Base-by-base conservation (phyloP, 768 basidiomycete species). In the Tylopilus sp. region DNA sequence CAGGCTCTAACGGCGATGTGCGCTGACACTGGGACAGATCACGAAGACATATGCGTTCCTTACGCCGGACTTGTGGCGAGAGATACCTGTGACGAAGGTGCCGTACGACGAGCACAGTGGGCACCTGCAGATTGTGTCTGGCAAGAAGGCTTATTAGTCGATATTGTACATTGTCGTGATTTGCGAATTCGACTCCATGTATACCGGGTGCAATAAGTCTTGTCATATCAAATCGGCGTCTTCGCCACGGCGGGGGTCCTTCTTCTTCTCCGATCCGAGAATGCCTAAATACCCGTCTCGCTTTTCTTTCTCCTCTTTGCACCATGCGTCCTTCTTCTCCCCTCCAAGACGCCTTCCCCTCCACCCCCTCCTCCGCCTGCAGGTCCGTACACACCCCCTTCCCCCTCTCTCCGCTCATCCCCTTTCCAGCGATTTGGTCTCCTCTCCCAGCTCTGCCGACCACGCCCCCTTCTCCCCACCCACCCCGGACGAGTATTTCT, bases 41-140 rank as follows among this genome's bases (percentile, higher is more conserved):
- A 92, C 97, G 61, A 93, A 94, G 84, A 97, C 95, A 53, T 99
- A 99, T 71, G 73, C 92, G 41, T 97, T 98, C 91, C 86, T 98
- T 57, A 97, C 95, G 38, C 97, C 97, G 52, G 95, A 98, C 71
- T 81, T 98, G 64, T 98, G 95, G 95, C 85, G 86, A 67, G 90
- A 95, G 69, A 95, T 95, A 69, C 85, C 92, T 36, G 75, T 89
- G 25, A 89, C 88, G 55, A 90, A 88, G 73, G 79, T 88, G 62
- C 92, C 92, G 9, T 97, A 89, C 77, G 95, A 98, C 71, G 94
- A 95, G 76, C 87, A 92, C 82, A 90, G 90, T 66, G 87, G 85
- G 41, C 92, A 97, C 71, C 80, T 99, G 54, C 89, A 89, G 69
- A 78, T 95, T 59, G 79, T 82, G 49, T 81, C 86, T 48, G 79